These are phyloP conservation scores for Arthrobotrys megalospora DNA, from an alignment of 2,329 filamentous ascomycete species.

Conservation along the genomic window DNA sequence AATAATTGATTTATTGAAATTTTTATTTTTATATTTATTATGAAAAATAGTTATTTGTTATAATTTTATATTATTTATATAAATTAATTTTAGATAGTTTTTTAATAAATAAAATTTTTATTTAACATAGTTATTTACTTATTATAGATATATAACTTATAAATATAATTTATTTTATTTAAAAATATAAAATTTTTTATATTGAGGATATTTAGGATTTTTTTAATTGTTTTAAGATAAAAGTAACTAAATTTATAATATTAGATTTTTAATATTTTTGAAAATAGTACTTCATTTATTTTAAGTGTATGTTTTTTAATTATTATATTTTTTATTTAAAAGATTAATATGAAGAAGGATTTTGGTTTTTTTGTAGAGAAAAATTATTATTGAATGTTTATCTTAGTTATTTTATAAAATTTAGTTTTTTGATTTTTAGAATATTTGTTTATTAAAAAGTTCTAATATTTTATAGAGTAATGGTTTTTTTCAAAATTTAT, in stretches of 20 bases:
- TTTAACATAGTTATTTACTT: constrained; percentile 3
- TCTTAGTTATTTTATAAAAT: neutral
- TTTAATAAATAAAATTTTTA: neutral
- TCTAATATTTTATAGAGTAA: neutral
- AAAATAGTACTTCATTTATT: constrained; percentile 4
- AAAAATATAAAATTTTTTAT: neutral
- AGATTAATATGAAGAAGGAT: neutral
- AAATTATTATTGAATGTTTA: neutral
- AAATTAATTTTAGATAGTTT: neutral
- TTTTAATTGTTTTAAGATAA: constrained; percentile 11
- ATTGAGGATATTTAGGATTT: neutral
- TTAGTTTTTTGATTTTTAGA: neutral
- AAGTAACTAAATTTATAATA: neutral
- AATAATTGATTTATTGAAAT: constrained; percentile 17
- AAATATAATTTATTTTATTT: neutral
- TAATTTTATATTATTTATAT: constrained; percentile 8
- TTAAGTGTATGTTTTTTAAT: neutral
- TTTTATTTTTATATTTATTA: constrained; percentile 8
- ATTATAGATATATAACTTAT: constrained; percentile 2
- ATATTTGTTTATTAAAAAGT: neutral
- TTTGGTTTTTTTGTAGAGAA: no score
- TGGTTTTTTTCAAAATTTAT: constrained; percentile 8
- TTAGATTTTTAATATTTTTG: neutral
- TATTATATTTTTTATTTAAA: constrained; percentile 16
- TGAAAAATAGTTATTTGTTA: constrained; percentile 13